Evolutionary conservation across 352 stramenopile genomes (phyloP), one percentile per base, ranked within the genome.

Genomic region (Phytophthora cactorum): DNA sequence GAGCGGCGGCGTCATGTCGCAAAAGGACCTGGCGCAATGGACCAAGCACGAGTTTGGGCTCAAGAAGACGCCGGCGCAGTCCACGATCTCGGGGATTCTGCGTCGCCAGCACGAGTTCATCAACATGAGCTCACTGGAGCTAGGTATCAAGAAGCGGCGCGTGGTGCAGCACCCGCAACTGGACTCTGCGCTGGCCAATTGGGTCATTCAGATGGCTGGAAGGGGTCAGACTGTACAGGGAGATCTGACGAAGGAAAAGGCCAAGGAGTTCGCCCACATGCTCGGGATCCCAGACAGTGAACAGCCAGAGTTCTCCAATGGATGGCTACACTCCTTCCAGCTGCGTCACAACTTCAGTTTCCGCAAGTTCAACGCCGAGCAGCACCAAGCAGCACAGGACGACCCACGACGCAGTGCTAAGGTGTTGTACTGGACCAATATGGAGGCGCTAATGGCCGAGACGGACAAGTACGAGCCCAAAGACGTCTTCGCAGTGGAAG

Each of bases 21-120:
- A 95, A 63, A 95, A 95, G 68, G 87, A 95, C 70, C 59, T 95
- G 58, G 86, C 85, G 44, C 85, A 92, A 59, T 95, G 87, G 87
- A 91, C 87, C 58, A 92, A 93, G 70, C 85, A 93, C 72, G 87
- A 95, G 74, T 95, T 95, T 59, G 74, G 79, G 39, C 72, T 95
- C 14, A 87, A 90, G 60, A 92, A 92, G 66, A 91, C 85, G 51
- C 87, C 87, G 1, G 86, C 87, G 55, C 87, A 95, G 72, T 92
- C 85, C 0, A 95, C 87, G 27, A 95, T 95, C 63, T 92, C 82
- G 25, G 86, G 86, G 28, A 95, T 95, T 66, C 57, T 95, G 38
- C 78, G 84, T 0, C 82, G 86, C 52, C 84, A 93, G 72, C 87
- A 95, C 58, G 82, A 93, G 70, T 95, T 93, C 59, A 86, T 90